Percentiles rank a stretch among this genome's conserved stretches.
Conservation (phyloP, 495 filamentous ascomycete genomes). For the Cercophora newfieldiana region DNA sequence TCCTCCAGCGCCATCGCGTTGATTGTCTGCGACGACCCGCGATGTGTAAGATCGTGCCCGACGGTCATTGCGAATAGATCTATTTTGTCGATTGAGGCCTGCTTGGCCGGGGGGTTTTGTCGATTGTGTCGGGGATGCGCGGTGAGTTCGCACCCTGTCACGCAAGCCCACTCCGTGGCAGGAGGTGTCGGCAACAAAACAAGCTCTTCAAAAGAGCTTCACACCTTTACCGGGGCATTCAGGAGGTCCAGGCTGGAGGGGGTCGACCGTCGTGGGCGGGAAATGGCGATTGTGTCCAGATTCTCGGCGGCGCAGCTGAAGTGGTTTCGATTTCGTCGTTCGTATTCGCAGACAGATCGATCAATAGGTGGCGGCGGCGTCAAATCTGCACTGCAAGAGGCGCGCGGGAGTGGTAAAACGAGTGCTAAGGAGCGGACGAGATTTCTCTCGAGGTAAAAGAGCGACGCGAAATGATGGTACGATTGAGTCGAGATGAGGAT, state of each 20-base stretch:
- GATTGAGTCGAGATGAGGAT: conserved; percentile 25
- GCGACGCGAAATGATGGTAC: conserved; percentile 37
- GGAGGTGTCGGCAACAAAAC: background rate
- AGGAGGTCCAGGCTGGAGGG: conserved; percentile 14
- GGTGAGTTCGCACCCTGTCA: background rate
- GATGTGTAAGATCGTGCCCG: conserved; percentile 62
- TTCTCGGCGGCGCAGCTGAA: background rate
- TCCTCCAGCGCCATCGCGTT: conserved; percentile 65
- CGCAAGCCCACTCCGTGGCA: background rate
- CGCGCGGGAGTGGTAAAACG: conserved; percentile 9
- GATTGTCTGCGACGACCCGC: conserved; percentile 50
- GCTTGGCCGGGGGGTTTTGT: background rate
- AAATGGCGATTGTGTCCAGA: conserved; percentile 3
- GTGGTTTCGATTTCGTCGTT: background rate
- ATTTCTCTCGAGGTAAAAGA: conserved; percentile 31
- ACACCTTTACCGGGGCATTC: conserved; percentile 40
- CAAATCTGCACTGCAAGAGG: background rate
- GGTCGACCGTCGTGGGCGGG: conserved; percentile 1
- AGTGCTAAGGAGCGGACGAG: conserved; percentile 37
- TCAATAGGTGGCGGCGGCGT: background rate
- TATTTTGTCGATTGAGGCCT: conserved; percentile 1
- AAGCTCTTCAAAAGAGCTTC: conserved; percentile 38
- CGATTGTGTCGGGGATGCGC: background rate
- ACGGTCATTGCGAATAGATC: conserved; percentile 60
- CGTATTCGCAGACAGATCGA: background rate